Base-by-base conservation (phyloP, 495 filamentous ascomycete genomes). In the Penicillium atrosanguineum region DNA sequence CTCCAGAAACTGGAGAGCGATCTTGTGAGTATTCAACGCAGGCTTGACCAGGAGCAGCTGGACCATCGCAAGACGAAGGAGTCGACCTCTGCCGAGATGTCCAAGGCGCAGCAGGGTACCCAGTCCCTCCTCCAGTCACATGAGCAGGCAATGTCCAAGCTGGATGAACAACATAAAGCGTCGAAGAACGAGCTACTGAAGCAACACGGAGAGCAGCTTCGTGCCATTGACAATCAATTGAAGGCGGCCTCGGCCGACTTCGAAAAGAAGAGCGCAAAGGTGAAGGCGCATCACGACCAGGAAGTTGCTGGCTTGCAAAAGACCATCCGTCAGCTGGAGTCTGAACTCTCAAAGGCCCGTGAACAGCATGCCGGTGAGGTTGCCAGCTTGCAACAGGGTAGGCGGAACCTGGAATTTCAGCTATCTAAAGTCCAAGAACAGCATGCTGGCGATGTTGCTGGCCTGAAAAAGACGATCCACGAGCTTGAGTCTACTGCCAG, bases 31-130 rank as follows among this genome's bases (percentile, higher is more conserved):
- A 67, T 89, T 14, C 79, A 88, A 48, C 79, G 83, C 26, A 87
- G 83, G 60, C 76, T 95, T 46, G 83, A 85, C 12, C 90, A 91
- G 67, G 90, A 87, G 54, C 85, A 89, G 64, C 80, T 83, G 20
- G 88, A 91, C 60, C 85, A 88, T 68, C 81, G 83, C 20, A 83
- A 84, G 51, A 81, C 84, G 14, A 88, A 87, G 62, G 90, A 95
- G 57, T 79, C 79, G 2, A 79, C 76, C 5, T 64, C 77, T 4
- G 69, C 83, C 20, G 90, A 96, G 55, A 48, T 90, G 16, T 73
- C 80, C 28, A 77, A 80, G 46, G 81, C 89, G 36, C 86, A 85
- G 56, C 81, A 80, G 23, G 82, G 84, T 48, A 87, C 87, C 52
- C 87, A 93, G 44, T 79, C 80, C 8, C 76, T 92, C 14, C 90